phyloP scores from a whole-genome alignment of 257 asterid species.

The Solanum rostratum region DNA sequence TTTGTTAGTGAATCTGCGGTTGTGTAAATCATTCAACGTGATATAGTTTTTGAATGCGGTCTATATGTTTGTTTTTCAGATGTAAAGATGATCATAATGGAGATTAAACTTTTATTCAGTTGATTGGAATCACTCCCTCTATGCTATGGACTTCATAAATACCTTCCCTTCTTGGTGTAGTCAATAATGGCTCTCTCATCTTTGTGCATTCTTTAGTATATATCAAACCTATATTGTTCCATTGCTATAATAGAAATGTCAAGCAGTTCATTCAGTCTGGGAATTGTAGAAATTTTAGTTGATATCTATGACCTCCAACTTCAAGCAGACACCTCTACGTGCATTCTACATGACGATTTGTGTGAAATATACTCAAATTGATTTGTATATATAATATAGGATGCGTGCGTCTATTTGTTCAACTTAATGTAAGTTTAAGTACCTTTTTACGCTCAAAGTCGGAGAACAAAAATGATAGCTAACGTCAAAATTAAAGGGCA shows the following conservation, averaged over 20 bases:
- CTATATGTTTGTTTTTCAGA: conserved; percentile 1
- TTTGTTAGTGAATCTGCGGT: conserved; percentile 21
- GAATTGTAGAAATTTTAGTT: not conserved
- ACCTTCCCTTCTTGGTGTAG: not conserved
- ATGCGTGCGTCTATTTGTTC: not conserved
- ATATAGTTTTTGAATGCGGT: conserved; percentile 12
- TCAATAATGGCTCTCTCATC: not conserved
- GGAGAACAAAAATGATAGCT: not conserved
- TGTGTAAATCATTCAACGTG: conserved; percentile 11
- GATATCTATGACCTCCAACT: not conserved
- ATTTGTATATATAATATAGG: no score
- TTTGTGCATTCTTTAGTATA: not conserved
- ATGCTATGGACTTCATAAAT: not conserved
- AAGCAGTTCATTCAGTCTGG: no score
- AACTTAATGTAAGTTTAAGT: not conserved
- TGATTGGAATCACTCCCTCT: not conserved
- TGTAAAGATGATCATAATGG: conserved; percentile 1
- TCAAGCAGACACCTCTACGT: no score
- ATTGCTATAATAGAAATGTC: no score
- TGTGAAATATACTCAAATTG: no score
- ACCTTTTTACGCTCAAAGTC: not conserved
- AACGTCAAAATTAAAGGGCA: not conserved
- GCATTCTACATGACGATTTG: no score
- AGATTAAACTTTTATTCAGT: not conserved
- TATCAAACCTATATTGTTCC: not conserved